Conservation (phyloP, 192 early-diverging fungal genomes). For the Lunasporangiospora selenospora region DNA sequence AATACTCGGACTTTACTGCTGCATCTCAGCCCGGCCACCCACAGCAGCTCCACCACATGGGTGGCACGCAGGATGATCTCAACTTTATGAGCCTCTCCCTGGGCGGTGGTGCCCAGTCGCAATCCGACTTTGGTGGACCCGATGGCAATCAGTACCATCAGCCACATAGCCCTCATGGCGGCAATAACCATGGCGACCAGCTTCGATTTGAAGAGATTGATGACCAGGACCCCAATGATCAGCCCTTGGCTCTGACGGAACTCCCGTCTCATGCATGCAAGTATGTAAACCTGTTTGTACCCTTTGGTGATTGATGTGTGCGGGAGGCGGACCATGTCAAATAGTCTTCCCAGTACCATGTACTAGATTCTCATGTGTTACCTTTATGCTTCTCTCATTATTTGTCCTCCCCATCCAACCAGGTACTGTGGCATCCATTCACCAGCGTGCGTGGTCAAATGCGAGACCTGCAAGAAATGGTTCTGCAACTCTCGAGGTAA, state of each 20-base stretch:
- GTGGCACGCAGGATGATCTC: slow-evolving; percentile 53
- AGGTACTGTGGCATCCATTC: slow-evolving; percentile 96
- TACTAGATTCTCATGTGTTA: no score
- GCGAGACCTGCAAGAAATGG: slow-evolving; percentile 92
- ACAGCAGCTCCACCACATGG: slow-evolving; percentile 28
- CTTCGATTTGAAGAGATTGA: slow-evolving; percentile 57
- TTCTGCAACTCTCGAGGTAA: slow-evolving; percentile 95
- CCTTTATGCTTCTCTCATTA: no score
- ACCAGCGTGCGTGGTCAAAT: slow-evolving; percentile 88
- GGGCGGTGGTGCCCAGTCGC: slow-evolving; percentile 49
- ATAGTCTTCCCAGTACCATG: no score
- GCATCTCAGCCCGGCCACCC: slow-evolving; percentile 49
- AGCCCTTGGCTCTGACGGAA: slow-evolving; percentile 55
- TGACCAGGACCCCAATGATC: slow-evolving; percentile 61
- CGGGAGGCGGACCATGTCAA: slow-evolving; percentile 6
- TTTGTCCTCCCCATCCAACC: no score
- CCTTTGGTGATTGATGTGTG: slow-evolving; percentile 1
- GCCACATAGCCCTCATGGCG: slow-evolving; percentile 13
- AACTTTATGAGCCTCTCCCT: slow-evolving; percentile 54
- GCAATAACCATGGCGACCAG: slow-evolving; percentile 17
- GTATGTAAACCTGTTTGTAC: slow-evolving; percentile 24
- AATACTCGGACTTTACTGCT: slow-evolving; percentile 63
- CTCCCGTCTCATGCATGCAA: slow-evolving; percentile 85
- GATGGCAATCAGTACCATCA: slow-evolving; percentile 13
- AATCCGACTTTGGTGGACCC: slow-evolving; percentile 18